A percentile compares a stretch with the other conserved stretches of the same genome.
Conservation (phyloP, 768 basidiomycete genomes). For the Dictyophora rubrovolvata region DNA sequence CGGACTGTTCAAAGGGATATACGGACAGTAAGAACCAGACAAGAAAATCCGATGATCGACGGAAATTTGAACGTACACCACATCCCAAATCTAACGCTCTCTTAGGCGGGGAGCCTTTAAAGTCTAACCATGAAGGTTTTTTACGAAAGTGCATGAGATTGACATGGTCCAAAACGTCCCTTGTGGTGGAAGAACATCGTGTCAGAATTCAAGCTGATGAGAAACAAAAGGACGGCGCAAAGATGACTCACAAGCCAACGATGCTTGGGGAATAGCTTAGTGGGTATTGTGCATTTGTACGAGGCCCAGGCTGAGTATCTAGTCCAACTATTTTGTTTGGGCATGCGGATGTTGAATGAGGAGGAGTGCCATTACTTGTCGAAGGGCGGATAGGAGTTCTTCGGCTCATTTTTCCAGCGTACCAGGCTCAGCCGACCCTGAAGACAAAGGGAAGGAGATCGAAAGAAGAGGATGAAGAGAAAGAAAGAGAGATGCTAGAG, state of each 20-base stretch:
- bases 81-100: slow-evolving; percentile 62
- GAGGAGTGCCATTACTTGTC: no score
- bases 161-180: slow-evolving; percentile 17
- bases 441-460: no score
- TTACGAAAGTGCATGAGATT: slow-evolving; percentile 37
- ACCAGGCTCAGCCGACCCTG: no score
- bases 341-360: no score
- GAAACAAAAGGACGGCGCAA: slow-evolving; percentile 1
- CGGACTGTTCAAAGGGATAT: slow-evolving; percentile 2
- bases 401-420: no score
- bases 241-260: slow-evolving; percentile 50
- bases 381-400: no score
- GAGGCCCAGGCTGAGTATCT: no score
- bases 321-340: no score
- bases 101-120: slow-evolving; percentile 38
- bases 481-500: no score
- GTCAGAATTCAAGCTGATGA: background rate
- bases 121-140: slow-evolving; percentile 51
- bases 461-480: no score
- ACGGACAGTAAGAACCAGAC: slow-evolving; percentile 30
- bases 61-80: slow-evolving; percentile 37
- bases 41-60: slow-evolving; percentile 3
- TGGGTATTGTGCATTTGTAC: slow-evolving; percentile 48
- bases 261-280: slow-evolving; percentile 58
- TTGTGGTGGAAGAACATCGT: background rate